Evolutionary conservation across 768 basidiomycete genomes (phyloP).

Genomic region (Tubosaeta sp.): DNA sequence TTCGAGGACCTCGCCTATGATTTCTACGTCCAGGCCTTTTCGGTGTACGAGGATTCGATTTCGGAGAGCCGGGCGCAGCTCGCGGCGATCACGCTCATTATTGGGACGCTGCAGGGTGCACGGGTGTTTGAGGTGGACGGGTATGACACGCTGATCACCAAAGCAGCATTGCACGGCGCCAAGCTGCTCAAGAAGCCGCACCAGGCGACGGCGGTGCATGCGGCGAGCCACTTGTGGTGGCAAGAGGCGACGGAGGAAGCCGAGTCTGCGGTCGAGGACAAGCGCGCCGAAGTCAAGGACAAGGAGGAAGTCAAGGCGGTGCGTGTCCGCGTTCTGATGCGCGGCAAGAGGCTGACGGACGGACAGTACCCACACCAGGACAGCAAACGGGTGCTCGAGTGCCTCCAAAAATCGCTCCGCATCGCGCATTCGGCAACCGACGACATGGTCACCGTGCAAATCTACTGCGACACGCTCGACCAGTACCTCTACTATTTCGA

Average conservation of each 20-base stretch:
- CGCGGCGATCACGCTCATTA: constrained; percentile 95
- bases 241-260: constrained; percentile 57
- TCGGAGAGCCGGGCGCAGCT: constrained; percentile 94
- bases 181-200: constrained; percentile 98
- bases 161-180: constrained; percentile 96
- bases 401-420: constrained; percentile 91
- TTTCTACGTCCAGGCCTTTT: constrained; percentile 96
- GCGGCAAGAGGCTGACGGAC: no score
- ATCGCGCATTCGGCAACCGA: constrained; percentile 97
- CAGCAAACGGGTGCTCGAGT: constrained; percentile 96
- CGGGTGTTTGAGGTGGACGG: constrained; percentile 92
- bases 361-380: constrained; percentile 80
- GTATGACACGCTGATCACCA: constrained; percentile 96
- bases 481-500: constrained; percentile 96
- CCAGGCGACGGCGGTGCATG: constrained; percentile 89
- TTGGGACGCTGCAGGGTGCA: constrained; percentile 83
- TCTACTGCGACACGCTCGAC: constrained; percentile 95
- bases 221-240: constrained; percentile 99
- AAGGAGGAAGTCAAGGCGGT: constrained; percentile 50
- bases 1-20: constrained; percentile 97
- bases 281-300: constrained; percentile 10
- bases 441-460: constrained; percentile 92
- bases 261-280: constrained; percentile 29
- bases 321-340: constrained; percentile 14
- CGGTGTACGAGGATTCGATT: constrained; percentile 96